Conservation (phyloP, 2,329 filamentous ascomycete genomes). For the Rutstroemia sydowiana region DNA sequence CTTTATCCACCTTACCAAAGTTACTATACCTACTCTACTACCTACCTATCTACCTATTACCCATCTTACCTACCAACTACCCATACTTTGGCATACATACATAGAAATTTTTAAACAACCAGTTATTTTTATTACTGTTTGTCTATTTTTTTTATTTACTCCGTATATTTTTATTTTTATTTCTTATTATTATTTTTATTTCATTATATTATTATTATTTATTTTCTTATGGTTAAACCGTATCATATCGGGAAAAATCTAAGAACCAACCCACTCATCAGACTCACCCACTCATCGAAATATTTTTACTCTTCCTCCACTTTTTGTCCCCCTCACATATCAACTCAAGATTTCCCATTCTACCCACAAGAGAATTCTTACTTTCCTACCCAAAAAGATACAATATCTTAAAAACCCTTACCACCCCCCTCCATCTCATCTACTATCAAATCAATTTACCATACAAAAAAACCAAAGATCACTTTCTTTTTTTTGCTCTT, state of each 20-base stretch:
- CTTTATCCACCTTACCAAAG: neutral
- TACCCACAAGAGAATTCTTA: neutral
- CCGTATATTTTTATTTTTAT: no score
- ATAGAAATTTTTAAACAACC: no score
- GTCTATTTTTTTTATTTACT: neutral
- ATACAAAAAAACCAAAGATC: neutral
- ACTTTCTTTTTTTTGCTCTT: neutral
- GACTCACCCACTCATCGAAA: neutral
- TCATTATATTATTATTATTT: no score
- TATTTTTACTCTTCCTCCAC: neutral
- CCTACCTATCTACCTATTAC: no score
- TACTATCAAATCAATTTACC: neutral
- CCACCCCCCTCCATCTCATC: neutral
- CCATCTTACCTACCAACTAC: no score
- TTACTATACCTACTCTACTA: no score
- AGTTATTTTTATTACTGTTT: neutral
- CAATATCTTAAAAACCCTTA: neutral
- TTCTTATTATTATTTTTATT: no score
- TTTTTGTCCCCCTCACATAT: conserved; percentile 12
- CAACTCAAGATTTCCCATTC: conserved; percentile 7
- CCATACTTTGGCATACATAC: no score
- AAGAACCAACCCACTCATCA: conserved; percentile 1
- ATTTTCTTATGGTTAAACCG: no score
- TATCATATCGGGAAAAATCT: conserved; percentile 7
- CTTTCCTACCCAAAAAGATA: neutral